Conservation (phyloP, 139 green algal genomes). For the Diplosphaera chodatii region DNA sequence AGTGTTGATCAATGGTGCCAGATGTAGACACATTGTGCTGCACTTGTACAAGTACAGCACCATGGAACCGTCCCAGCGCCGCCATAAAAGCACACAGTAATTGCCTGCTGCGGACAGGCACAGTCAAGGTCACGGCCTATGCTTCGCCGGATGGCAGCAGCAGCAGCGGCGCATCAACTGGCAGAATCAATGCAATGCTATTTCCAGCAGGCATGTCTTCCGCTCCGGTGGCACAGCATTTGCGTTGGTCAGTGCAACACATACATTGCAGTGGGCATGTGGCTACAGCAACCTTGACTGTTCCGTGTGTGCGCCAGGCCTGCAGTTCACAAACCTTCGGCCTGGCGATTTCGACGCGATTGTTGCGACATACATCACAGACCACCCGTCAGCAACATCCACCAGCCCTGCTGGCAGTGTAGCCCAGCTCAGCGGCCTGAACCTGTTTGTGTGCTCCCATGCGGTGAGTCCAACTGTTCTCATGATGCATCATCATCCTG, state of each 20-base stretch:
- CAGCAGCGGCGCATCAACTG: neutral
- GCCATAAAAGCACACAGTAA: no score
- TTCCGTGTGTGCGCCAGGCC: neutral
- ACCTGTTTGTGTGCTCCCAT: constrained; percentile 41
- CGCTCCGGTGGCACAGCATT: no score
- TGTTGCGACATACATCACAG: neutral
- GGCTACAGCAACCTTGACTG: no score
- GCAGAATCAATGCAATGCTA: neutral
- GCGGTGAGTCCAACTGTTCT: no score
- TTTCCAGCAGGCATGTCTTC: neutral
- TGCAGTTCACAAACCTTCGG: neutral
- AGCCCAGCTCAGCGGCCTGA: neutral
- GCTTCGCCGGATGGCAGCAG: neutral
- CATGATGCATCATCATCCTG: no score
- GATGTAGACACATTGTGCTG: no score
- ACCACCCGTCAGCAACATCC: neutral
- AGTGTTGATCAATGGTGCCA: no score
- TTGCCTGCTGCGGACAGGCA: neutral
- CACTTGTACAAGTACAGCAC: no score
- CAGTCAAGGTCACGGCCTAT: neutral
- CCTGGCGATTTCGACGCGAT: neutral
- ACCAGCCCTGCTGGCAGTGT: neutral
- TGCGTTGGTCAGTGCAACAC: no score
- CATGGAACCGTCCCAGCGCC: no score
- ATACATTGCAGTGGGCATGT: no score